Conservation (phyloP, 768 basidiomycete genomes). For the Auricularia sp. region DNA sequence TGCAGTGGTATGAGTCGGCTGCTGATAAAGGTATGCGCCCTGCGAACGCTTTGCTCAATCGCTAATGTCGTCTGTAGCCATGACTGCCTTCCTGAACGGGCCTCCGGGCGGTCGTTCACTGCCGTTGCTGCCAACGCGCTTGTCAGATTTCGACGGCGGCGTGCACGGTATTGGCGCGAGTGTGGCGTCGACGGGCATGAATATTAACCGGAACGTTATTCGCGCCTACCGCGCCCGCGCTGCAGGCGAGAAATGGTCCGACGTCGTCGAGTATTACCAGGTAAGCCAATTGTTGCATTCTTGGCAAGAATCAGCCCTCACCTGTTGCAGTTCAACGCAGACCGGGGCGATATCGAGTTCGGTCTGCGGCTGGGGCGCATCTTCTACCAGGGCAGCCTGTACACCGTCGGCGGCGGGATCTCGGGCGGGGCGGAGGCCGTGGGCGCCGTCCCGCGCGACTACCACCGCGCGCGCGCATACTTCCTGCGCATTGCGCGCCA, state of each 20-base stretch:
- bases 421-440: slow-evolving; percentile 88
- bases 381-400: slow-evolving; percentile 92
- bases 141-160: slow-evolving; percentile 87
- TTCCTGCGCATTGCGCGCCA: slow-evolving; percentile 76
- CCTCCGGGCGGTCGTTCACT: slow-evolving; percentile 87
- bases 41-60: slow-evolving; percentile 5
- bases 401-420: slow-evolving; percentile 66
- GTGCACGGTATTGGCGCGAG: slow-evolving; percentile 94
- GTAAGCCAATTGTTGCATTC: slow-evolving; percentile 26
- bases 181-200: slow-evolving; percentile 78
- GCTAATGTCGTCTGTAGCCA: slow-evolving; percentile 36
- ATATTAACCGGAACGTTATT: slow-evolving; percentile 62
- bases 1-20: slow-evolving; percentile 83
- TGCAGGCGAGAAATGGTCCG: slow-evolving; percentile 90
- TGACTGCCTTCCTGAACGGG: slow-evolving; percentile 70
- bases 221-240: slow-evolving; percentile 74
- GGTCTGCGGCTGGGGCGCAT: slow-evolving; percentile 91
- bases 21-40: slow-evolving; percentile 61
- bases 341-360: slow-evolving; percentile 81
- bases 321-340: slow-evolving; percentile 72
- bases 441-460: slow-evolving; percentile 77
- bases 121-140: slow-evolving; percentile 65
- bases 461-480: slow-evolving; percentile 64
- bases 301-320: background rate
- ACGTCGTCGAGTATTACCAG: slow-evolving; percentile 85